Base-by-base conservation (phyloP, 1,139 yeast genomes). In the Kodamaea plutei region DNA sequence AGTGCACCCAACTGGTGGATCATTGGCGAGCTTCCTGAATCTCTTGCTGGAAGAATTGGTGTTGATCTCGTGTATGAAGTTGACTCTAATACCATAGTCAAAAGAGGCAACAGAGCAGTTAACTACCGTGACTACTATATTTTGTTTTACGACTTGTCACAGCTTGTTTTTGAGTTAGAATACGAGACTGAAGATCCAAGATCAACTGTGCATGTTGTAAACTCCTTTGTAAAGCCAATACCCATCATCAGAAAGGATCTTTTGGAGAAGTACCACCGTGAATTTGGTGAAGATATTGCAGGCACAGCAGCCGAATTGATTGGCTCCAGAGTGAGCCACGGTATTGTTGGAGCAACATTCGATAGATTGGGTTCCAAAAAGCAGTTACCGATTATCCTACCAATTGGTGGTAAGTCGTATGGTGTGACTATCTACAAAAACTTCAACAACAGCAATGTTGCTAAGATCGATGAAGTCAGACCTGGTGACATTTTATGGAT, bases 401-500 rank as follows among this genome's bases (percentile, higher is more conserved):
- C 84, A 1, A 71, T 85, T 31, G 94, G 85, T 0, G 56, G 61
- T 28, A 75, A 81, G 44, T 72, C 87, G 1, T 84, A 61, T 54
- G 97, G 97, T 24, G 82, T 76, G 1, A 65, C 79, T 2, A 66
- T 89, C 28, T 85, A 83, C 55, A 64, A 69, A 45, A 79, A 79
- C 50, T 56, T 73, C 38, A 76, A 73, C 47, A 76, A 76, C 45
- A 66, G 73, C 29, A 78, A 78, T 23, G 73, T 78, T 9, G 64
- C 70, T 13, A 75, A 73, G 42, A 46, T 62, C 19, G 91, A 79
- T 34, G 84, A 78, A 27, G 73, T 87, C 35, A 70, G 73, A 30
- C 79, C 93, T 0, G 98, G 98, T 36, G 97, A 91, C 52, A 67
- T 91, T 11, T 59, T 87, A 28, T 82, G 87, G 38, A 73, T 87